Evolutionary conservation across 768 basidiomycete genomes (phyloP).

Genomic region (Neoboletus subvelutipes): DNA sequence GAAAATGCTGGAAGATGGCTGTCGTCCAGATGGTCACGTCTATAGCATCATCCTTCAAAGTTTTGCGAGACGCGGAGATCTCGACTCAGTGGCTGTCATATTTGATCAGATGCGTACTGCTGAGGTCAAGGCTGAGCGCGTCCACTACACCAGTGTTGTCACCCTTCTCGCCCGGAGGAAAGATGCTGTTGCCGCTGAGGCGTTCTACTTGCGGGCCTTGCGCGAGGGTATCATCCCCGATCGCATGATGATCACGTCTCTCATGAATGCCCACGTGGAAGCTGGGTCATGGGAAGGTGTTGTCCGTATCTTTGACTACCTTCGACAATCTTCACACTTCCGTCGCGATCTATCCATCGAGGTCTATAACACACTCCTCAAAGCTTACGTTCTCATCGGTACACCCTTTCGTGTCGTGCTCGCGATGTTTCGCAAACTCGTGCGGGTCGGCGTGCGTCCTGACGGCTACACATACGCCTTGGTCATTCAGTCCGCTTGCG

Average conservation of each 20-base stretch:
- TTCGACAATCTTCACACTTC: constrained; percentile 39
- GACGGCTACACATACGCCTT: constrained; percentile 66
- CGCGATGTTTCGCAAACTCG: constrained; percentile 57
- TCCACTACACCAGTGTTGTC: constrained; percentile 68
- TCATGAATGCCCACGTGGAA: constrained; percentile 85
- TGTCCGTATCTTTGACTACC: constrained; percentile 64
- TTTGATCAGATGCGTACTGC: constrained; percentile 61
- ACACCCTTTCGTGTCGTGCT: constrained; percentile 69
- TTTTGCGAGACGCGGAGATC: constrained; percentile 54
- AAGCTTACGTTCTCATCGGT: constrained; percentile 79
- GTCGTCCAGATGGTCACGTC: constrained; percentile 53
- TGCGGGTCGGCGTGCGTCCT: constrained; percentile 50
- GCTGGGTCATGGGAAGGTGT: constrained; percentile 78
- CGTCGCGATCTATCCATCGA: constrained; percentile 50
- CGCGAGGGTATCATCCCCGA: constrained; percentile 63
- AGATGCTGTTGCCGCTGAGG: constrained; percentile 65
- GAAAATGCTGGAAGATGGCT: constrained; percentile 47
- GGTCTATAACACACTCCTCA: constrained; percentile 76
- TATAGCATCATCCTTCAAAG: constrained; percentile 61
- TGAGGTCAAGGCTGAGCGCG: constrained; percentile 44
- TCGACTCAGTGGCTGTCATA: constrained; percentile 47
- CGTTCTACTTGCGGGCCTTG: constrained; percentile 63
- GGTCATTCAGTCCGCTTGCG: constrained; percentile 79
- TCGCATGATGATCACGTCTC: constrained; percentile 58
- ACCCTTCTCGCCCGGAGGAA: constrained; percentile 59